Percentiles rank a stretch among this genome's conserved stretches.
phyloP scores from a whole-genome alignment of 805 yeast genomes.

The Candida wancherniae region DNA sequence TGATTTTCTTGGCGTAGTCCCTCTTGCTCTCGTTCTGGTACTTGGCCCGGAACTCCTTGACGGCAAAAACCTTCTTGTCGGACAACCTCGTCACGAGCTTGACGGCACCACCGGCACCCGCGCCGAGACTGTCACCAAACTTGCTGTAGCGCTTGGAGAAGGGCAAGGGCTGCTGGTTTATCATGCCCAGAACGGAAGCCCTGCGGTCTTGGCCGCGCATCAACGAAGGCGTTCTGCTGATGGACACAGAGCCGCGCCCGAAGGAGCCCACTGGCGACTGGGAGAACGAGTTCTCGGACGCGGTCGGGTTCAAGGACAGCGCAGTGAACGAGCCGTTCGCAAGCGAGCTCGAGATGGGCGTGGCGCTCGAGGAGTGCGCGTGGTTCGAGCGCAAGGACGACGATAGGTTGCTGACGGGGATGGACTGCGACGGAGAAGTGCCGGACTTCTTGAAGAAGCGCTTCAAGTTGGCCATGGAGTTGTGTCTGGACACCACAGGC shows the following conservation, averaged over 20 bases:
- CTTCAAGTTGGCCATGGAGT: conserved; percentile 74
- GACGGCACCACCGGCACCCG: conserved; percentile 94
- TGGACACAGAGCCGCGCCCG: conserved; percentile 19
- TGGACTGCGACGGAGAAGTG: conserved; percentile 17
- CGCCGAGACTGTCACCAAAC: conserved; percentile 83
- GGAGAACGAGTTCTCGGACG: conserved; percentile 32
- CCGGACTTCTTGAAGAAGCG: conserved; percentile 57
- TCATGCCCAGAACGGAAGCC: conserved; percentile 32
- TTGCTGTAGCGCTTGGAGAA: conserved; percentile 73
- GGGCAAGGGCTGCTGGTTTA: conserved; percentile 39
- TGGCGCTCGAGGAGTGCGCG: conserved; percentile 11
- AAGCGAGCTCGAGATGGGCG: conserved; percentile 20
- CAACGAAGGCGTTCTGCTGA: conserved; percentile 28
- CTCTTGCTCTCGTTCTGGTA: conserved; percentile 69
- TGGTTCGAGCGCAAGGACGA: conserved; percentile 20
- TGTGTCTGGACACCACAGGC: conserved; percentile 46
- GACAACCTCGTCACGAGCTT: conserved; percentile 61
- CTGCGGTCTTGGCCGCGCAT: conserved; percentile 33
- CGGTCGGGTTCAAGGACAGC: conserved; percentile 28
- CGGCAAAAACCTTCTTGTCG: conserved; percentile 78
- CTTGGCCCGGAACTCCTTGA: conserved; percentile 82
- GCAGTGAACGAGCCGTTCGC: conserved; percentile 24
- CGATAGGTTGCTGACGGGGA: conserved; percentile 20
- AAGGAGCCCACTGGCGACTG: conserved; percentile 28
- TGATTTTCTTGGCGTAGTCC: conserved; percentile 87